Evolutionary conservation across 2,329 filamentous ascomycete species (phyloP).

Genomic region (Onygenales sp.): DNA sequence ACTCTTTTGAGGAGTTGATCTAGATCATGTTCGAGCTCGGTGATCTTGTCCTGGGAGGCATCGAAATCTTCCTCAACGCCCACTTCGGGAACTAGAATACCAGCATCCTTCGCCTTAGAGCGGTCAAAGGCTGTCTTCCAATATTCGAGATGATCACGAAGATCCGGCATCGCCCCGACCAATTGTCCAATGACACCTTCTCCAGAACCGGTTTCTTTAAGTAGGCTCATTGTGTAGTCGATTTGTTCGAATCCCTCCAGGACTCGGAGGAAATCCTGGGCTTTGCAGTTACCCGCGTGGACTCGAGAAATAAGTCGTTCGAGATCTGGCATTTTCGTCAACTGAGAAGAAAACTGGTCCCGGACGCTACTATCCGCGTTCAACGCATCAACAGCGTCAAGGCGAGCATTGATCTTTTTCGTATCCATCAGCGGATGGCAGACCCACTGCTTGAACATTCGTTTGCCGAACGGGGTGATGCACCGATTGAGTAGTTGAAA

Average conservation of each 20-base stretch:
- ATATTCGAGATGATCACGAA: constrained; percentile 62
- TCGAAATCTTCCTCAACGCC: constrained; percentile 93
- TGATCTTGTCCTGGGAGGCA: constrained; percentile 64
- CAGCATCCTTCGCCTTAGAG: constrained; percentile 64
- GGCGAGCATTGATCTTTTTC: constrained; percentile 77
- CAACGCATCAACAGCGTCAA: constrained; percentile 88
- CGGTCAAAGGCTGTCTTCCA: constrained; percentile 94
- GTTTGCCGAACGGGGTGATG: constrained; percentile 93
- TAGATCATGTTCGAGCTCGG: constrained; percentile 64
- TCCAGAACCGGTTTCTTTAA: constrained; percentile 63
- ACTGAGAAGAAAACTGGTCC: constrained; percentile 78
- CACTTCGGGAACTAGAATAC: constrained; percentile 71
- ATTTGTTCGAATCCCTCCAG: constrained; percentile 97
- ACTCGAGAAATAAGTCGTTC: constrained; percentile 90
- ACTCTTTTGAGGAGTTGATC: constrained; percentile 61
- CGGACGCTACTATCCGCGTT: constrained; percentile 73
- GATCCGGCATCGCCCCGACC: constrained; percentile 74
- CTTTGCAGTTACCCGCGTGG: constrained; percentile 80
- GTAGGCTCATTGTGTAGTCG: constrained; percentile 79
- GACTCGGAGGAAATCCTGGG: constrained; percentile 87
- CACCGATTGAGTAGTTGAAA: constrained; percentile 89
- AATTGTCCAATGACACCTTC: constrained; percentile 78
- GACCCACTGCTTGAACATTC: constrained; percentile 92
- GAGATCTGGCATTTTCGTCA: constrained; percentile 86
- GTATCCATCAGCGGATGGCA: constrained; percentile 89